Evolutionary conservation across 1,284 basidiomycete genomes (phyloP).

Genomic region (Microbotryomycetes sp.): DNA sequence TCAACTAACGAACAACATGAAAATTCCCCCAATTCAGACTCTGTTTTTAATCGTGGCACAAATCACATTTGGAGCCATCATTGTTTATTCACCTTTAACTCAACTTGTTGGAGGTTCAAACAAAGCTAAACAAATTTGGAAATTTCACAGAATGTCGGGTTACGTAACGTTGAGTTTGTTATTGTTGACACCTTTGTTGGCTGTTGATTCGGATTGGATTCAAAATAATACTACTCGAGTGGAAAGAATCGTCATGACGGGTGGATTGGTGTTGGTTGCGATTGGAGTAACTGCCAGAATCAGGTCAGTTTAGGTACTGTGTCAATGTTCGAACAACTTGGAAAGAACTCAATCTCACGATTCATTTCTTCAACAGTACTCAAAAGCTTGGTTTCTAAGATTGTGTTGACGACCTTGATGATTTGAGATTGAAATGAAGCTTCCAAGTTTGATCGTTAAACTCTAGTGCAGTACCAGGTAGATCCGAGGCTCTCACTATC

Average conservation of each 20-base stretch:
- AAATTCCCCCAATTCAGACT: conserved; percentile 3
- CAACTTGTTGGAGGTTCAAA: conserved; percentile 24
- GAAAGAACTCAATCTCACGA: too few relatives aligned
- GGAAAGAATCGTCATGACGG: conserved; percentile 20
- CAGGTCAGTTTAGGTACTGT: background rate
- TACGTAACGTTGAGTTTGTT: conserved; percentile 30
- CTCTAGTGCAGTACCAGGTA: too few relatives aligned
- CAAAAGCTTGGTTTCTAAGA: too few relatives aligned
- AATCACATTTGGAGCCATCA: conserved; percentile 28
- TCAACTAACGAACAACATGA: too few relatives aligned
- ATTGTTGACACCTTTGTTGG: conserved; percentile 27
- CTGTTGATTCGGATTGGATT: conserved; percentile 34
- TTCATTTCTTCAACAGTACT: too few relatives aligned
- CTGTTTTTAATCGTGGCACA: conserved; percentile 27
- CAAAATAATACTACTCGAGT: conserved; percentile 10
- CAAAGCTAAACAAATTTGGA: conserved; percentile 31
- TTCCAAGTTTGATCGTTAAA: too few relatives aligned
- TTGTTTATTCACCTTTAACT: conserved; percentile 26
- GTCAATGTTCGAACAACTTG: too few relatives aligned
- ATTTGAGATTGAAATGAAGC: too few relatives aligned
- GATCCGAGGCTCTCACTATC: too few relatives aligned
- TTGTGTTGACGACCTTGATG: too few relatives aligned
- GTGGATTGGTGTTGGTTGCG: conserved; percentile 18
- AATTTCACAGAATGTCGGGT: conserved; percentile 34
- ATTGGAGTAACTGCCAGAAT: conserved; percentile 11